phyloP scores from a whole-genome alignment of 2,329 filamentous ascomycete genomes.

The Monilinia fructigena region DNA sequence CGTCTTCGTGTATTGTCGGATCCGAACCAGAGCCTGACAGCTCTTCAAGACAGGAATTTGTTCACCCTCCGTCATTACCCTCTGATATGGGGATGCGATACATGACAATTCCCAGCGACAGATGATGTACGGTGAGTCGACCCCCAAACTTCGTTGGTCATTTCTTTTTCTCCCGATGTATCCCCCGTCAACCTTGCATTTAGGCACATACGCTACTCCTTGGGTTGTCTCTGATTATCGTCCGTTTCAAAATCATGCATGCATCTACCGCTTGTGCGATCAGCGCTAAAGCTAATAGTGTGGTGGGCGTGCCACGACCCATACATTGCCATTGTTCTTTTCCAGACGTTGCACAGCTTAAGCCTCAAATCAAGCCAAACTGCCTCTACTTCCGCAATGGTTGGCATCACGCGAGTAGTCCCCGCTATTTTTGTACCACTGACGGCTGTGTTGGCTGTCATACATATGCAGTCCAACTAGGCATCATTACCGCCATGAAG shows the following conservation, averaged over 20 bases:
- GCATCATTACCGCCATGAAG: conserved; percentile 31
- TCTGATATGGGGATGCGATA: conserved; percentile 42
- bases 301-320: conserved; percentile 36
- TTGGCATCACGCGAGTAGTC: conserved; percentile 38
- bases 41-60: conserved; percentile 39
- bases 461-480: conserved; percentile 36
- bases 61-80: conserved; percentile 33
- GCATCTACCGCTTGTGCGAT: conserved; percentile 24
- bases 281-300: conserved; percentile 28
- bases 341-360: conserved; percentile 36
- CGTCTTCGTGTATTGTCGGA: conserved; percentile 39
- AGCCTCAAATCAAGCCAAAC: conserved; percentile 35
- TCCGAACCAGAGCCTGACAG: conserved; percentile 40
- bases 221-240: conserved; percentile 24
- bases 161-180: conserved; percentile 30
- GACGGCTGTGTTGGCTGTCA: conserved; percentile 36
- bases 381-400: conserved; percentile 29
- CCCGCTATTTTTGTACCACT: conserved; percentile 34
- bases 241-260: conserved; percentile 28
- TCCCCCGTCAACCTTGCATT: conserved; percentile 31
- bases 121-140: conserved; percentile 42
- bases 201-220: conserved; percentile 32
- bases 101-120: conserved; percentile 37
- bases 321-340: conserved; percentile 29
- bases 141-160: conserved; percentile 31